Percentiles rank a stretch among this genome's conserved stretches.
These are phyloP conservation scores for Gonium pectorale DNA, from an alignment of 139 green algal genomes.

Conservation along the genomic window DNA sequence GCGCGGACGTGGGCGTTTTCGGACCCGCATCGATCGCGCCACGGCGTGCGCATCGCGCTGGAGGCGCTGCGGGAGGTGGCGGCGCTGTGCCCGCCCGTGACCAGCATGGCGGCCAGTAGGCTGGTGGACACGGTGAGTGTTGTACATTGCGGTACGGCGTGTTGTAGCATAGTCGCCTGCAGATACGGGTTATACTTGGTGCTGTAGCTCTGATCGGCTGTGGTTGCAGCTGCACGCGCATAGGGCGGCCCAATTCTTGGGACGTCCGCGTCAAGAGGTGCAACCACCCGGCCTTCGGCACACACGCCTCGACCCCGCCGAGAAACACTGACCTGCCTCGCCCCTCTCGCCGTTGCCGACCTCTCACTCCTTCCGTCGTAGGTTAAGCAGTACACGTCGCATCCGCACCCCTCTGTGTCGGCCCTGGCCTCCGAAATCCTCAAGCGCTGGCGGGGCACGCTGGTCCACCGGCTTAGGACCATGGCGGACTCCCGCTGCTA, in stretches of 20 bases:
- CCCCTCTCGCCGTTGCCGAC: background rate
- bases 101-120: conserved; percentile 16
- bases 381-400: conserved; percentile 23
- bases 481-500: conserved; percentile 13
- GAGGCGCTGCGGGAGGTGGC: conserved; percentile 57
- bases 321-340: background rate
- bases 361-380: background rate
- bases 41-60: conserved; percentile 48
- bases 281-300: no score
- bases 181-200: no score
- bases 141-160: no score
- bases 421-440: conserved; percentile 23
- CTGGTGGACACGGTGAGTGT: conserved; percentile 42
- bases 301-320: no score
- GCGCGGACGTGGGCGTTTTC: conserved; percentile 43
- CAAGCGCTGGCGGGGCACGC: conserved; percentile 16
- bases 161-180: no score
- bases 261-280: no score
- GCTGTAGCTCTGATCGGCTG: no score
- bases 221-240: no score
- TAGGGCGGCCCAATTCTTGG: no score
- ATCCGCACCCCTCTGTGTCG: conserved; percentile 50
- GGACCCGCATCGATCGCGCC: conserved; percentile 37
- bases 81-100: conserved; percentile 43
- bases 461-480: background rate